These are phyloP conservation scores for Zygoascus biomembranicola DNA, from an alignment of 805 yeast genomes.

Conservation along the genomic window DNA sequence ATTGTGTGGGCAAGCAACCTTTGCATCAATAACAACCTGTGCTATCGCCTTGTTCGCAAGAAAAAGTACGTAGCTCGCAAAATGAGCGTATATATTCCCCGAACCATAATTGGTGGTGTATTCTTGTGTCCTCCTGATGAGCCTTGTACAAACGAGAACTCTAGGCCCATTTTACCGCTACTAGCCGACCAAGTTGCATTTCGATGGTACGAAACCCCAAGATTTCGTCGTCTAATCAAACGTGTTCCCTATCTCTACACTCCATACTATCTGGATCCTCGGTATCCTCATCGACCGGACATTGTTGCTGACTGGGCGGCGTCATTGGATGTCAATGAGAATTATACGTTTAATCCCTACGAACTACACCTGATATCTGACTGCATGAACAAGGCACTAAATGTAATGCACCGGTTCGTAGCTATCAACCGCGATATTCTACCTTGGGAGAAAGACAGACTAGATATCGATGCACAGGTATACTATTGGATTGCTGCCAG, in stretches of 20 bases:
- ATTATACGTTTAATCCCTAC: constrained; percentile 33
- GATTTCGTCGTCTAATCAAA: constrained; percentile 28
- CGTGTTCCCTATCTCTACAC: constrained; percentile 54
- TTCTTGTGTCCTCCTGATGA: constrained; percentile 39
- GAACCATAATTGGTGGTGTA: constrained; percentile 55
- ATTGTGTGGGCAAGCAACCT: constrained; percentile 38
- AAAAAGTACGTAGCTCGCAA: constrained; percentile 43
- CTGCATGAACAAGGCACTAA: constrained; percentile 23
- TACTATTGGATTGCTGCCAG: background rate
- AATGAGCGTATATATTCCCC: constrained; percentile 43
- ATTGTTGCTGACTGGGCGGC: constrained; percentile 37
- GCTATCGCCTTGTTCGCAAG: constrained; percentile 54
- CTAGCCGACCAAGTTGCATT: constrained; percentile 46
- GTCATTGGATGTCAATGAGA: constrained; percentile 42
- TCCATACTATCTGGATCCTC: constrained; percentile 31
- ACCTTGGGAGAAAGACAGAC: constrained; percentile 21
- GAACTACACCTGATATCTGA: constrained; percentile 31
- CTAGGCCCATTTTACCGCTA: constrained; percentile 45
- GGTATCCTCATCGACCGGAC: constrained; percentile 15
- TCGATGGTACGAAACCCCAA: constrained; percentile 35
- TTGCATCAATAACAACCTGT: constrained; percentile 22
- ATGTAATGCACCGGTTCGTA: constrained; percentile 13
- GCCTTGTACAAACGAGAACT: constrained; percentile 19
- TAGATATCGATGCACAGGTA: constrained; percentile 2
- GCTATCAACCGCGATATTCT: constrained; percentile 6